Base-by-base conservation (phyloP, 2,329 filamentous ascomycete genomes). In the Bretziella fagacearum region DNA sequence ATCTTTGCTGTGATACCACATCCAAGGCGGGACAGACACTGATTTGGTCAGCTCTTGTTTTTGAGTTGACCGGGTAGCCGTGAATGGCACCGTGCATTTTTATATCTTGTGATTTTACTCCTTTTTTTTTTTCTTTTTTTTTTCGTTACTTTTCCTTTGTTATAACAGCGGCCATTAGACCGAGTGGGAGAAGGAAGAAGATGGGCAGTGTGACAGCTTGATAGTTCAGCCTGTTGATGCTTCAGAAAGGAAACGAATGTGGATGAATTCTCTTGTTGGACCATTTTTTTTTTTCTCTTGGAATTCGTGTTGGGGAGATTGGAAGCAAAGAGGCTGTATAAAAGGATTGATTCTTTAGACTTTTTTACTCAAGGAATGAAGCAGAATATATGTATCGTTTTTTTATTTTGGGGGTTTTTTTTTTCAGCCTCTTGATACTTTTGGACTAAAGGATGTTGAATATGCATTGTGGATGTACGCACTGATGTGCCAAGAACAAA, bases 331-430 rank as follows among this genome's bases (percentile, higher is more conserved):
- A 25, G 32, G 32, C 43, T 48, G 39, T 48, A 48, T 23, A 48
- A 48, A 48, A 44, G 32, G 40, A 42, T 29, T 48, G 40, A 42
- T 29, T 48, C 8, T 47, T 20, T 48, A 48, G 46, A 48, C 30
- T 36, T 48, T 44, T 48, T 39, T 37, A 18, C 23, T 37, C 36
- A 42, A 11, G n/a, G 36, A 33, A 32, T 30, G 37, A 48, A 26
- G 25, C 23, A 17, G 30, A 36, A 43, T 48, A 32, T 27, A 7
- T 26, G 39, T 23, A n/a, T 18, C 20, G 6, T 32, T 18, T 40
- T n/a, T 41, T 20, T 41, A 5, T n/a, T n/a, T n/a, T n/a, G n/a
- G n/a, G n/a, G n/a, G n/a, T 39, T 22, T 3, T 22, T 23, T 10
- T 22, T 11, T 5, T 10, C 17, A 23, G 10, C 5, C 10, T 20